Base-by-base conservation (phyloP, 208 protist genomes). In the Leishmania aethiopica region DNA sequence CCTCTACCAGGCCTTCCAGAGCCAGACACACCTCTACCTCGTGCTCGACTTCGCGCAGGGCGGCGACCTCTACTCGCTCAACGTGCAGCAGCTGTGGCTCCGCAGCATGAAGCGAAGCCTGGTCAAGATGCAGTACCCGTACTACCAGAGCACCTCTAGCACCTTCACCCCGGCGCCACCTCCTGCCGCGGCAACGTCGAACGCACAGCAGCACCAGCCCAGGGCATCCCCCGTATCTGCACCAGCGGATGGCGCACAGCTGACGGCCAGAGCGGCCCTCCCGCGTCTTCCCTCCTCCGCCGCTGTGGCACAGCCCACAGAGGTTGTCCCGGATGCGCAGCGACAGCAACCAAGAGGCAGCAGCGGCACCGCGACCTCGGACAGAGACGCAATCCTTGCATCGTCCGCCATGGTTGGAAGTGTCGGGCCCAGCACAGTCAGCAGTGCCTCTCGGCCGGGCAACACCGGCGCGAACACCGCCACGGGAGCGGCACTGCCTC, bases 1-100 rank as follows among this genome's bases (percentile, higher is more conserved):
- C 22, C 86, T 97, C 6, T 89, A 96, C 75, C 90, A 92, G 74
- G 93, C 94, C 75, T 96, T 97, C 80, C 94, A 97, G 87, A 96
- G 92, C 57, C 86, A 86, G 42, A 90, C 90, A 64, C 89, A 96
- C 80, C 84, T 97, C 11, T 97, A 97, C 83, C 86, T 97, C 32
- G 88, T 97, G 25, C 83, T 97, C 7, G 90, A 97, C 73, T 95
- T 97, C 75, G 94, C 93, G 19, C 92, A 95, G 51, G 94, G 94
- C 71, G 94, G 94, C 17, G 94, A 97, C 78, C 83, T 97, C 40
- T 97, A 92, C 75, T 91, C 91, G 80, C 91, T 96, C 73, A 86
- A 90, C 32, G 59, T 84, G 71, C 85, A 89, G 57, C 93, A 91
- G 77, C 82, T 91, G 42, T 97, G 94, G 93, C 66, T 95, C 71